Percentiles rank a stretch among this genome's conserved stretches.
Conservation (phyloP, 768 basidiomycete species). For the Polyporus arcularius region DNA sequence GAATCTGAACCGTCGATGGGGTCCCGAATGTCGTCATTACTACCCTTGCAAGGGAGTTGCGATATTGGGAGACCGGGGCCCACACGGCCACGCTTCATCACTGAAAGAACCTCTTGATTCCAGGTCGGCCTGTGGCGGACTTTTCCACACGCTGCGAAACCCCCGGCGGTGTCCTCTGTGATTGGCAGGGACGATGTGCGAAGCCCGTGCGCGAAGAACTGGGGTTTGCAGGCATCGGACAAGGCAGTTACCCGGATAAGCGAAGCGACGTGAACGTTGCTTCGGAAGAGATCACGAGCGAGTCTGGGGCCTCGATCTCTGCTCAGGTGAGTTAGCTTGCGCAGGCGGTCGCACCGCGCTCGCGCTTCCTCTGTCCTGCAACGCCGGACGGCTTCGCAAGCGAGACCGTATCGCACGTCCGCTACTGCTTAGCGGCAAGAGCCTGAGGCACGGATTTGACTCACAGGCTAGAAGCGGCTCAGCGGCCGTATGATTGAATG, state of each 20-base stretch:
- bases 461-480: not conserved
- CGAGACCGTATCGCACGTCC: not conserved
- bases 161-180: not conserved
- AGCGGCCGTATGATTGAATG: not conserved
- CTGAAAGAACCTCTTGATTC: not conserved
- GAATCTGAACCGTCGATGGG: conserved; percentile 7
- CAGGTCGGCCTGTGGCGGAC: not conserved
- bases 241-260: conserved; percentile 3
- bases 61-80: not conserved
- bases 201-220: not conserved
- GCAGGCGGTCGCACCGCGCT: not conserved
- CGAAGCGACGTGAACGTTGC: conserved; percentile 1
- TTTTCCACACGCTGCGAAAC: not conserved
- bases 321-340: not conserved
- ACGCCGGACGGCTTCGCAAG: not conserved
- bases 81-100: not conserved
- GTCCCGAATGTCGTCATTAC: not conserved
- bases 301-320: not conserved
- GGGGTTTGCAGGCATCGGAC: conserved; percentile 6
- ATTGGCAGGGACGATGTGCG: conserved; percentile 2
- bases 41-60: not conserved
- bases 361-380: not conserved
- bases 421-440: not conserved
- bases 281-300: not conserved
- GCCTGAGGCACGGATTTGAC: not conserved